These are phyloP conservation scores for Phialophora chinensis DNA, from an alignment of 2,329 filamentous ascomycete species.

Conservation along the genomic window DNA sequence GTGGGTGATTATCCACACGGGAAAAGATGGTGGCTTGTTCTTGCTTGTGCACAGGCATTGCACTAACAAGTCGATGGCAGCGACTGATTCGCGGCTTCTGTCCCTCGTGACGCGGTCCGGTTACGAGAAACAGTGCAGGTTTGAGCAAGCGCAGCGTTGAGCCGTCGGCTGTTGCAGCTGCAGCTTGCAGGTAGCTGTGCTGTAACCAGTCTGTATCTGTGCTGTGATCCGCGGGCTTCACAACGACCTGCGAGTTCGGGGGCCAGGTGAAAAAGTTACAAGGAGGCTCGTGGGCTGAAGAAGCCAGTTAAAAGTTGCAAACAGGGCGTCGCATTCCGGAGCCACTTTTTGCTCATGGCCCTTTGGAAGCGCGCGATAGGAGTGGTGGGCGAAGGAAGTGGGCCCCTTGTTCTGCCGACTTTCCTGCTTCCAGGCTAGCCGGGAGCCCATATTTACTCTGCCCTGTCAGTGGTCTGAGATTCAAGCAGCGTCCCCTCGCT, in stretches of 20 bases:
- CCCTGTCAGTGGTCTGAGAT: slow-evolving; percentile 20
- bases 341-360: slow-evolving; percentile 5
- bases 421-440: slow-evolving; percentile 20
- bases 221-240: slow-evolving; percentile 2
- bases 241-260: background rate
- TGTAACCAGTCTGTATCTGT: background rate
- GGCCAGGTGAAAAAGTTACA: slow-evolving; percentile 2
- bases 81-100: slow-evolving; percentile 17
- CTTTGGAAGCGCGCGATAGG: slow-evolving; percentile 6
- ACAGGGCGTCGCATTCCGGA: slow-evolving; percentile 2
- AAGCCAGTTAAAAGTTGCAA: slow-evolving; percentile 8
- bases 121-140: slow-evolving; percentile 19
- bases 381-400: slow-evolving; percentile 9
- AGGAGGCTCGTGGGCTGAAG: background rate
- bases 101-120: slow-evolving; percentile 21
- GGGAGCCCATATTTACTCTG: slow-evolving; percentile 20
- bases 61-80: slow-evolving; percentile 10
- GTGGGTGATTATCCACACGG: background rate
- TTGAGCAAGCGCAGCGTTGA: slow-evolving; percentile 16
- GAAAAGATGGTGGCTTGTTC: slow-evolving; percentile 10
- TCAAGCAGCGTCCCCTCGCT: slow-evolving; percentile 15
- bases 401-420: slow-evolving; percentile 8
- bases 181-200: slow-evolving; percentile 11
- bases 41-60: slow-evolving; percentile 13
- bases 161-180: slow-evolving; percentile 2